Conservation (phyloP, 768 basidiomycete genomes). For the Suillus sp. region DNA sequence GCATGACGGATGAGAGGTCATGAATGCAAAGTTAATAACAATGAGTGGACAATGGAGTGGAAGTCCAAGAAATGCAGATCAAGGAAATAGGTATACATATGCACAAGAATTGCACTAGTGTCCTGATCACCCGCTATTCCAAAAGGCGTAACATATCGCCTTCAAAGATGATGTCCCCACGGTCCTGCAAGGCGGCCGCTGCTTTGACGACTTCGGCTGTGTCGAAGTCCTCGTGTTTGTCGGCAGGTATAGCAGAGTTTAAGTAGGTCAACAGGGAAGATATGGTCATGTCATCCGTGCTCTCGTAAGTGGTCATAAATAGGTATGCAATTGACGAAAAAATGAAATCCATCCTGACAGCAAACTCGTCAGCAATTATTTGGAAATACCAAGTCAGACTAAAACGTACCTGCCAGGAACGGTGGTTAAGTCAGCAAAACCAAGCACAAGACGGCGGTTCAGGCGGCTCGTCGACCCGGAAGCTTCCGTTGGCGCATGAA, state of each 20-base stretch:
- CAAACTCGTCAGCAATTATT: constrained; percentile 9
- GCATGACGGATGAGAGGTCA: neutral
- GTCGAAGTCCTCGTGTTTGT: constrained; percentile 84
- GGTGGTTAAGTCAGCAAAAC: constrained; percentile 61
- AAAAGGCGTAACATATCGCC: constrained; percentile 46
- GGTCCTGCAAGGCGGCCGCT: constrained; percentile 47
- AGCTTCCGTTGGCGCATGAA: constrained; percentile 18
- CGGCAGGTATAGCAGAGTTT: constrained; percentile 73
- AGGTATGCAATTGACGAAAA: constrained; percentile 62
- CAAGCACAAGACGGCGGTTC: constrained; percentile 29
- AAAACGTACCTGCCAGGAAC: constrained; percentile 58
- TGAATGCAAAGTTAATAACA: neutral
- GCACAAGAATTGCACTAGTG: neutral
- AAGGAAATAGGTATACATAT: constrained; percentile 7
- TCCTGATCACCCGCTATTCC: constrained; percentile 16
- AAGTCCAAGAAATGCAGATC: constrained; percentile 12
- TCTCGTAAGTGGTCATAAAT: constrained; percentile 67
- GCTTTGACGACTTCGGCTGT: constrained; percentile 66
- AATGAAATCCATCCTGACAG: constrained; percentile 58
- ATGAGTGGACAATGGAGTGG: neutral
- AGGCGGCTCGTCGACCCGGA: constrained; percentile 23
- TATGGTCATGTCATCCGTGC: constrained; percentile 68
- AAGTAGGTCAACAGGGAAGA: constrained; percentile 69
- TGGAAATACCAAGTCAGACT: constrained; percentile 13
- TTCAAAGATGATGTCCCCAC: constrained; percentile 50